A percentile compares a stretch with the other conserved stretches of the same genome.
Evolutionary conservation across 225 moss, liverwort and hornwort genomes (phyloP).

Genomic region (Polytrichum formosum): DNA sequence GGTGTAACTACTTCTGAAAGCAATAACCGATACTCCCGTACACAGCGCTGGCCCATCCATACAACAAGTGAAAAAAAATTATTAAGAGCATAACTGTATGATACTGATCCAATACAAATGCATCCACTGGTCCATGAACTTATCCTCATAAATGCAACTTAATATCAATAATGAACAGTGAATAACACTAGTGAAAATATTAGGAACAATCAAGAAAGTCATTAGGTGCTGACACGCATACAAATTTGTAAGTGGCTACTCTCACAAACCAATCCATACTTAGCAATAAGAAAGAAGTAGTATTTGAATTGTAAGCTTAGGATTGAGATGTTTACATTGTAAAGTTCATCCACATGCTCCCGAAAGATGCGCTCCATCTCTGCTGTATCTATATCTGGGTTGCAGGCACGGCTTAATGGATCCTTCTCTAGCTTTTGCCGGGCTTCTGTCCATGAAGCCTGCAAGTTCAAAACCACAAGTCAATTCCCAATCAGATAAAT

Average conservation of each 20-base stretch:
- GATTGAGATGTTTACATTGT: constrained; percentile 46
- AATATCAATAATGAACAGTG: no score
- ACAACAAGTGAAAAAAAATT: not conserved
- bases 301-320: not conserved
- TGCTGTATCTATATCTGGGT: constrained; percentile 67
- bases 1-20: constrained; percentile 67
- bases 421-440: constrained; percentile 85
- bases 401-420: constrained; percentile 72
- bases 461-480: constrained; percentile 11
- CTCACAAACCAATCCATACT: no score
- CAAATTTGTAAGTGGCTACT: no score
- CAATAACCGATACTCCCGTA: constrained; percentile 68
- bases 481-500: no score
- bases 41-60: constrained; percentile 54
- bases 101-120: no score
- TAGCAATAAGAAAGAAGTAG: no score
- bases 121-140: no score
- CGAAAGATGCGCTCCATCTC: constrained; percentile 75
- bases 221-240: no score
- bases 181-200: no score
- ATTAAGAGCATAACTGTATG: not conserved
- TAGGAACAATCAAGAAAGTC: no score
- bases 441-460: constrained; percentile 84
- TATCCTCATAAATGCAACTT: no score
- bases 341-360: constrained; percentile 67